phyloP scores from a whole-genome alignment of 768 basidiomycete genomes.

The Fistulinella prunicolor region DNA sequence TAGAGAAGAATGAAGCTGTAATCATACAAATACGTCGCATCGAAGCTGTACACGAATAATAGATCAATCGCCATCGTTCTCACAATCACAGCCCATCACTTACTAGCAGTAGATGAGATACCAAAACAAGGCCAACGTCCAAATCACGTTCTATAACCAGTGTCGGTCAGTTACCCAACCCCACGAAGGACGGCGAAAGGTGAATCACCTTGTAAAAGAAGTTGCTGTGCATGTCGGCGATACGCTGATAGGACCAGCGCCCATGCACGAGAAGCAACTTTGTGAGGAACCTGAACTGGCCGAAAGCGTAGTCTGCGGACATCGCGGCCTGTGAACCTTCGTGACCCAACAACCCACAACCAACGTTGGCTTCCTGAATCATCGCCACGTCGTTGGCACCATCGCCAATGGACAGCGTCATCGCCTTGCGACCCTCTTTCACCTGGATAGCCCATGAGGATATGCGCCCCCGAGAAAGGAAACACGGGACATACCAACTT shows the following conservation, averaged over 20 bases:
- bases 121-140: slow-evolving; percentile 95
- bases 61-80: slow-evolving; percentile 5
- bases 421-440: slow-evolving; percentile 92
- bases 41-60: slow-evolving; percentile 56
- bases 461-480: too few species aligned
- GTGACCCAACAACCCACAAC: slow-evolving; percentile 88
- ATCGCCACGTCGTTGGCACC: slow-evolving; percentile 98
- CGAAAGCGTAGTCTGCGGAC: slow-evolving; percentile 98
- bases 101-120: slow-evolving; percentile 85
- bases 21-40: slow-evolving; percentile 92
- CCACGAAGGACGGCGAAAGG: neutral
- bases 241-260: slow-evolving; percentile 93
- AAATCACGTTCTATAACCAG: slow-evolving; percentile 71
- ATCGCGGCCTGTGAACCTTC: slow-evolving; percentile 98
- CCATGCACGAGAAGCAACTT: slow-evolving; percentile 92
- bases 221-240: slow-evolving; percentile 96
- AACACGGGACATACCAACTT: slow-evolving; percentile 59
- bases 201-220: slow-evolving; percentile 93
- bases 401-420: slow-evolving; percentile 96
- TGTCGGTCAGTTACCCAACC: neutral
- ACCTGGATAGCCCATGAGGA: slow-evolving; percentile 47
- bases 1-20: slow-evolving; percentile 92
- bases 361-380: slow-evolving; percentile 99
- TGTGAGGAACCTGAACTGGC: slow-evolving; percentile 92
- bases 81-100: slow-evolving; percentile 21